phyloP scores from a whole-genome alignment of 2,329 filamentous ascomycete genomes.

The Trichoderma simmonsii region DNA sequence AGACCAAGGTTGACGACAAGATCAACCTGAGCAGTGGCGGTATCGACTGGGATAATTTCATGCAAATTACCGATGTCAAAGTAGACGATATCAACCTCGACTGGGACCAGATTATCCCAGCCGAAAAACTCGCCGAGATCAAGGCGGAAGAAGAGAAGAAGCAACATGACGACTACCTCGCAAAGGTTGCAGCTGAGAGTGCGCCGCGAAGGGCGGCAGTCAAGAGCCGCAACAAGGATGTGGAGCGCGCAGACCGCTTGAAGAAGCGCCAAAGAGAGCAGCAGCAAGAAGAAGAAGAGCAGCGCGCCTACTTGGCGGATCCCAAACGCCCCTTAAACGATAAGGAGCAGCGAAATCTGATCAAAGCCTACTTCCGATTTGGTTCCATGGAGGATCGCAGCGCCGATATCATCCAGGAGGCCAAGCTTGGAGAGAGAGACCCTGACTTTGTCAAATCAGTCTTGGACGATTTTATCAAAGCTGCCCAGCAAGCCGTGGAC shows the following conservation, averaged over 20 bases:
- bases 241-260: slow-evolving; percentile 62
- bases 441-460: slow-evolving; percentile 72
- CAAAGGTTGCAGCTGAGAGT: slow-evolving; percentile 78
- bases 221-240: slow-evolving; percentile 55
- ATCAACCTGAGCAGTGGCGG: slow-evolving; percentile 88
- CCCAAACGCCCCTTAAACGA: slow-evolving; percentile 87
- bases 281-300: slow-evolving; percentile 68
- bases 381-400: slow-evolving; percentile 85
- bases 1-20: slow-evolving; percentile 91
- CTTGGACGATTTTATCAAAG: slow-evolving; percentile 67
- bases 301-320: slow-evolving; percentile 70
- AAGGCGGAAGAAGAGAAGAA: slow-evolving; percentile 86
- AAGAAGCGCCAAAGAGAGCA: slow-evolving; percentile 66
- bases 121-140: slow-evolving; percentile 83
- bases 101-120: slow-evolving; percentile 98
- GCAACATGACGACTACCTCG: slow-evolving; percentile 78
- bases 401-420: slow-evolving; percentile 83
- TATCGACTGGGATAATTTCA: slow-evolving; percentile 83
- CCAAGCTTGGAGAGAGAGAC: slow-evolving; percentile 79
- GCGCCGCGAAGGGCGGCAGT: slow-evolving; percentile 72
- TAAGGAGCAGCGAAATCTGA: slow-evolving; percentile 89
- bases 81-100: slow-evolving; percentile 76
- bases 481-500: slow-evolving; percentile 58
- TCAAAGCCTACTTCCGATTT: slow-evolving; percentile 85
- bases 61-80: slow-evolving; percentile 98